Evolutionary conservation across 2,329 filamentous ascomycete species (phyloP), one percentile per base, ranked within the genome.

Genomic region (Emmonsiellopsis sp.): DNA sequence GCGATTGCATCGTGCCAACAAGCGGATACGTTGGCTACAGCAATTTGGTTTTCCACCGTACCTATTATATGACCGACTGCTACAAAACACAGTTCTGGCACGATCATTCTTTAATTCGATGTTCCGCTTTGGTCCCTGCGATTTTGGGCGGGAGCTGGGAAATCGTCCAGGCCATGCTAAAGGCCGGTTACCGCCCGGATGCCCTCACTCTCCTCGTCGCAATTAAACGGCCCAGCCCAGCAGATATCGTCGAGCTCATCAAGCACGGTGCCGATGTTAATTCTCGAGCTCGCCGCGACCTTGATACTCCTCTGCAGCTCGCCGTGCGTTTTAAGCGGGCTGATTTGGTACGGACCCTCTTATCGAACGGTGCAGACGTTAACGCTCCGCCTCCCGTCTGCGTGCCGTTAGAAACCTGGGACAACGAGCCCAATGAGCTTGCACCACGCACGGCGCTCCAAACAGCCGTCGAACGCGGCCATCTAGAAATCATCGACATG

Each of bases 321-420:
- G 31, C 44, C 21, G 33, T 9, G 31, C 44, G 44, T 8, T 14
- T 33, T 31, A 36, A 46, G 31, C 44, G n/a, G 8, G 31, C 34
- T 7, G 57, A 57, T 21, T 46, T 60, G 9, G 57, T 56, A 8
- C 8, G 51, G n/a, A 4, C 54, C n/a, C 52, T 63, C 21, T 49
- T 64, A 32, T 42, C 55, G 6, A 48, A 53, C 14, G 53, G 55
- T 31, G 60, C 60, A 51, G 53, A 57, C 49, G 53, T 60, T 21
- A 57, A 61, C 49, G 54, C 54, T 4, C 45, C 49, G 42, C n/a
- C 49, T 36, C 39, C 34, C 53, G 39, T 43, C 17, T 42, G 32
- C 31, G 44, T 46, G n/a, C 44, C 44, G 11, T 14, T 33, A 14
- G 6, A 33, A 3, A 33, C 33, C 32, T 46, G 11, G 44, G 32